These are phyloP conservation scores for Fusarium clavum DNA, from an alignment of 2,329 filamentous ascomycete genomes.

Conservation along the genomic window DNA sequence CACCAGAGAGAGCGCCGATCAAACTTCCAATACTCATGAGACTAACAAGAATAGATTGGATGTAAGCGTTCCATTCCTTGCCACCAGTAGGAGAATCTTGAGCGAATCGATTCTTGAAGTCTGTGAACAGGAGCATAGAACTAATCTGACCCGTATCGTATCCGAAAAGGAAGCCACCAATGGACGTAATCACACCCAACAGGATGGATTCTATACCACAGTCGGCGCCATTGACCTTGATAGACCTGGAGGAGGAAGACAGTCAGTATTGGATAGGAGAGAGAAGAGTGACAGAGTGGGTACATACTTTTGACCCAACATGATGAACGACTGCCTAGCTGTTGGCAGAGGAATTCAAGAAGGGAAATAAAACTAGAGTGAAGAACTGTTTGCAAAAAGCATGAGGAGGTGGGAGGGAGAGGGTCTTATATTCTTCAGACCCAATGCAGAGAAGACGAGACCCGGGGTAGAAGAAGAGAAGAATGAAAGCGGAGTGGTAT, in stretches of 20 bases:
- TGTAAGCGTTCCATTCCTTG: slow-evolving; percentile 56
- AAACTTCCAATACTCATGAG: slow-evolving; percentile 67
- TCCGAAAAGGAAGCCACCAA: slow-evolving; percentile 72
- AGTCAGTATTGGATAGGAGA: slow-evolving; percentile 8
- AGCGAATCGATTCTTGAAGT: slow-evolving; percentile 69
- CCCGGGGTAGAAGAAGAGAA: slow-evolving; percentile 6
- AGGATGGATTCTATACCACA: slow-evolving; percentile 56
- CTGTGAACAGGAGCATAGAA: slow-evolving; percentile 60
- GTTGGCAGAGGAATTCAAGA: slow-evolving; percentile 9
- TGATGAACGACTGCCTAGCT: slow-evolving; percentile 34
- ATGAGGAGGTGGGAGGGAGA: slow-evolving; percentile 26
- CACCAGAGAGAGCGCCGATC: slow-evolving; percentile 64
- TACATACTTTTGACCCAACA: slow-evolving; percentile 44
- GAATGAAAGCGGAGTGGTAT: slow-evolving; percentile 26
- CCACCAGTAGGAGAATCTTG: slow-evolving; percentile 56
- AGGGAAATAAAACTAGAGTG: slow-evolving; percentile 19
- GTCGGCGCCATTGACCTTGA: slow-evolving; percentile 57
- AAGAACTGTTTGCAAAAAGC: slow-evolving; percentile 17
- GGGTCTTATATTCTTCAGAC: slow-evolving; percentile 36
- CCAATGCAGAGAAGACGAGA: background rate
- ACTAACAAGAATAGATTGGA: slow-evolving; percentile 65
- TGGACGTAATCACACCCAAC: slow-evolving; percentile 64
- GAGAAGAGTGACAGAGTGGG: background rate
- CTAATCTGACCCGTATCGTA: slow-evolving; percentile 73
- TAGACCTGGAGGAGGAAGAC: slow-evolving; percentile 46